Evolutionary conservation across 106 monocot genomes (phyloP), one percentile per base, ranked within the genome.

Genomic region (Dendrobium officinale): DNA sequence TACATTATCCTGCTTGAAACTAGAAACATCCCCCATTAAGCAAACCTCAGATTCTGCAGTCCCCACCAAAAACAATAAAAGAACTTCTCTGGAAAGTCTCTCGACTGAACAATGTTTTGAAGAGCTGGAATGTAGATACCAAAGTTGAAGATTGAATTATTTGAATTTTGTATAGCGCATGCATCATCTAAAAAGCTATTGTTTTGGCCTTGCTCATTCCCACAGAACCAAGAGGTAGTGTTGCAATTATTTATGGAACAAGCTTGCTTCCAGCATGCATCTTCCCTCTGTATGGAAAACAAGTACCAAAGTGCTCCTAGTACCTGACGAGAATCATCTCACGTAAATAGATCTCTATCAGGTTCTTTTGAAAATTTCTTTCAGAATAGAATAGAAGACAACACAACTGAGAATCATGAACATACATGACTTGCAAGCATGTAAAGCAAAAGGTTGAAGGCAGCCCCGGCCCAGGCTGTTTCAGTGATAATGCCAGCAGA

Each of bases 361-460:
- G 64, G 26, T 61, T 61, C 61, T 3, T 73, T 42, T 42, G 4
- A 18, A 73, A 15, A 73, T 18, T 42, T 73, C 42, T 73, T 16
- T 45, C 45, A 75, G 19, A 75, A 29, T 73, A 42, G 5, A 22
- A 9, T n/a, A 44, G 20, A 76, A 33, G 19, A 24, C 27, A 58
- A 59, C 22, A 78, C 6, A 37, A 78, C 13, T 31, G 37, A 37
- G 33, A 37, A 19, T 37, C 37, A 41, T 73, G 42, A 56, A 68
- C 92, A 94, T 88, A 97, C 96, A 87, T 97, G 96, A 79, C 96
- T 97, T 79, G 96, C 96, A 77, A 97, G 96, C 89, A 97, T 92
- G 81, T 97, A 97, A 77, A 97, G 87, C 67, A 94, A 70, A 29
- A 97, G 96, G 78, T 97, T 97, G 61, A 94, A 88, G 51, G 94